A percentile compares a stretch with the other conserved stretches of the same genome.
Evolutionary conservation across 306 rosid species (phyloP).

Genomic region (Dalbergia cochinchinensis): DNA sequence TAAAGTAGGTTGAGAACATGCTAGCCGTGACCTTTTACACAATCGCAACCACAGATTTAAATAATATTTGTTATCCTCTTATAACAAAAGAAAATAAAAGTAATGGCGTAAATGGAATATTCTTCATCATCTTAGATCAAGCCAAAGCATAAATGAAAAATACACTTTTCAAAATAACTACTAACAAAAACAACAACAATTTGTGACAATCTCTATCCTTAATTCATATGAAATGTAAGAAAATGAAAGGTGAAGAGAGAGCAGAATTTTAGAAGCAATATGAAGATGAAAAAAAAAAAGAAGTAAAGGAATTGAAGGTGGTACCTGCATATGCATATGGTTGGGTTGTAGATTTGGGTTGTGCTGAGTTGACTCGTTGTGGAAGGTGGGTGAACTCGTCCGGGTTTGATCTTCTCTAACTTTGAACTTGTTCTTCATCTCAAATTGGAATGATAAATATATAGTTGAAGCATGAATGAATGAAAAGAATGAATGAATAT

Average conservation of each 20-base stretch:
- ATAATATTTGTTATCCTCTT: neutral
- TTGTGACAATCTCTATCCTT: too few species aligned
- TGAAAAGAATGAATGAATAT: neutral
- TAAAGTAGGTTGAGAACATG: neutral
- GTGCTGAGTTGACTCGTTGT: neutral
- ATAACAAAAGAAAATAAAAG: neutral
- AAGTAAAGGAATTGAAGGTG: constrained; percentile 22
- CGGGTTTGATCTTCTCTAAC: constrained; percentile 27
- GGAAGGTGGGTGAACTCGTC: constrained; percentile 39
- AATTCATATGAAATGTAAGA: neutral
- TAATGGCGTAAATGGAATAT: constrained; percentile 16
- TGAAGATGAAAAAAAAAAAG: neutral
- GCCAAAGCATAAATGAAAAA: neutral
- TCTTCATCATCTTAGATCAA: constrained; percentile 19
- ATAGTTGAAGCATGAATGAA: neutral
- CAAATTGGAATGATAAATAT: neutral
- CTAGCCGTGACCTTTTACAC: neutral
- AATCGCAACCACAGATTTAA: constrained; percentile 3
- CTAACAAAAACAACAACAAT: neutral
- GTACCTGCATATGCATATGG: constrained; percentile 32
- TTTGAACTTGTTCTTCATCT: constrained; percentile 41
- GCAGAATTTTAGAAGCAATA: neutral
- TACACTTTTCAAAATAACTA: neutral
- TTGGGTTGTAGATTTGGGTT: neutral
- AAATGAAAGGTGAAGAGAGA: neutral